Evolutionary conservation across 257 asterid genomes (phyloP).

Genomic region (Petunia secreta): DNA sequence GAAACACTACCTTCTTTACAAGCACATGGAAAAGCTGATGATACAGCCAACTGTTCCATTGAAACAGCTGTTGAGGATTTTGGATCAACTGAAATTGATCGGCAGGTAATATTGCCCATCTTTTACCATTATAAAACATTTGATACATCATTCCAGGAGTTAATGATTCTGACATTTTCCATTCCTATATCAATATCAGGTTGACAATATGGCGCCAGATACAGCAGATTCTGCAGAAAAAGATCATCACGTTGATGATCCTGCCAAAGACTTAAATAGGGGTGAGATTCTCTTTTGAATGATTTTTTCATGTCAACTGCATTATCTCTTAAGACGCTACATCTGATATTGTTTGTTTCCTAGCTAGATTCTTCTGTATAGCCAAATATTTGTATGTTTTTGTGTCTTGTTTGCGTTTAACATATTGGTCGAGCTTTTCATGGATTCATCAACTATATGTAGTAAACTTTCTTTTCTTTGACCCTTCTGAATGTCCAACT

Average conservation of each 20-base stretch:
- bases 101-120: conserved; percentile 22
- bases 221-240: conserved; percentile 31
- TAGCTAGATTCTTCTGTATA: conserved; percentile 1
- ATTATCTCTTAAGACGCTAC: background rate
- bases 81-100: conserved; percentile 29
- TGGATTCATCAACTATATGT: background rate
- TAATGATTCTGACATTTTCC: conserved; percentile 12
- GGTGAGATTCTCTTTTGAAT: conserved; percentile 42
- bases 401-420: background rate
- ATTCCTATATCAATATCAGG: conserved; percentile 33
- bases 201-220: conserved; percentile 25
- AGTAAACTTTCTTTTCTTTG: conserved; percentile 13
- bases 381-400: background rate
- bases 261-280: conserved; percentile 33
- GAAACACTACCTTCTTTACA: conserved; percentile 30
- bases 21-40: conserved; percentile 25
- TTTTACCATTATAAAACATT: background rate
- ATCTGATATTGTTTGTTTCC: background rate
- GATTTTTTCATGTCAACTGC: conserved; percentile 17
- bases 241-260: conserved; percentile 36
- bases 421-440: background rate
- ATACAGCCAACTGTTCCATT: conserved; percentile 21
- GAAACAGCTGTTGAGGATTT: conserved; percentile 8
- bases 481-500: conserved; percentile 10
- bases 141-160: conserved; percentile 16